These are phyloP conservation scores for Capronia coronata DNA, from an alignment of 2,329 filamentous ascomycete species.

Conservation along the genomic window DNA sequence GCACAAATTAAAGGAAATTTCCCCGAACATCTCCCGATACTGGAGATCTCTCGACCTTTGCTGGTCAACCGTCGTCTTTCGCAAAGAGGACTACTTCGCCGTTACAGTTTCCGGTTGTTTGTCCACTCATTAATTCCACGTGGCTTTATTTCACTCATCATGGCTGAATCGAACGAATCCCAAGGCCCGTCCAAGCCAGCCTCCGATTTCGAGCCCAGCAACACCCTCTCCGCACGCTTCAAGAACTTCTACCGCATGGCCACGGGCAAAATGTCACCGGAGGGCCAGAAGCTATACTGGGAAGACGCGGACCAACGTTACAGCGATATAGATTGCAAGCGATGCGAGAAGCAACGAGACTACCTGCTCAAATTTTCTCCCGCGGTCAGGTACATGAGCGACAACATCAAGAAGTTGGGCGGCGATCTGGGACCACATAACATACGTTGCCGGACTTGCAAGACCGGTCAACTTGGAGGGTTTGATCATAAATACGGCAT, in stretches of 20 bases:
- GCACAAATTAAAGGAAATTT: background rate
- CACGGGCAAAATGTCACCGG: slow-evolving; percentile 61
- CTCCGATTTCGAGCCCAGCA: slow-evolving; percentile 30
- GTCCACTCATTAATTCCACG: background rate
- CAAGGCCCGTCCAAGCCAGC: background rate
- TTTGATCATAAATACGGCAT: slow-evolving; percentile 86
- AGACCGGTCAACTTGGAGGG: slow-evolving; percentile 65
- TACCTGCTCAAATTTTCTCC: slow-evolving; percentile 82
- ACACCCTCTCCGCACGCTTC: slow-evolving; percentile 53
- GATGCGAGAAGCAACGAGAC: slow-evolving; percentile 74
- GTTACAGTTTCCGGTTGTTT: background rate
- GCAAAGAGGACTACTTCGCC: background rate
- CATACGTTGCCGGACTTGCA: slow-evolving; percentile 76
- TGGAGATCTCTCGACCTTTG: background rate
- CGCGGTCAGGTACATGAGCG: slow-evolving; percentile 75
- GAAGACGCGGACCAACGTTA: slow-evolving; percentile 66
- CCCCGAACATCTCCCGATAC: background rate
- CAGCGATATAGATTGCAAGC: slow-evolving; percentile 69
- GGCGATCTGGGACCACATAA: slow-evolving; percentile 67
- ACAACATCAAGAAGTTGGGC: slow-evolving; percentile 73
- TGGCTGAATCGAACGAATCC: slow-evolving; percentile 10
- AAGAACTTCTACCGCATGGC: slow-evolving; percentile 81
- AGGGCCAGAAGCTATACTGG: slow-evolving; percentile 70
- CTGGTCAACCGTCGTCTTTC: background rate
- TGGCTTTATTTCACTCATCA: slow-evolving; percentile 9